Base-by-base conservation (phyloP, 169 alveolate genomes). In the Plasmodium billcollinsi region DNA sequence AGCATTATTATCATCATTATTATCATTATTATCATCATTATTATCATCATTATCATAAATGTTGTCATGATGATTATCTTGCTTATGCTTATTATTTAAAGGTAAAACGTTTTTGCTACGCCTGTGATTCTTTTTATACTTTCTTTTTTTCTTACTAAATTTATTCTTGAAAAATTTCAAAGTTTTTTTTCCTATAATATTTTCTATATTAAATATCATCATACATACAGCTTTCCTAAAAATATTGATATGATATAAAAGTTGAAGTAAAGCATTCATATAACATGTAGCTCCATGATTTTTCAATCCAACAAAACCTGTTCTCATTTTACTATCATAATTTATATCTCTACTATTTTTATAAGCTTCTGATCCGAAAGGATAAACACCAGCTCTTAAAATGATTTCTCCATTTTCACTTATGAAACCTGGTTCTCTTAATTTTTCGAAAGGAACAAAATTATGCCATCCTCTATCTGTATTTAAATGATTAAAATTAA, bases 251-350 rank as follows among this genome's bases (percentile, higher is more conserved):
- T 98, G 99, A 90, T 95, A 99, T 6, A 99, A 94, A 73, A 98
- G 97, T 93, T 99, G 99, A 62, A 99, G 94, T 45, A 98, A 94
- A 45, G 99, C 98, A 92, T 98, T 99, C 99, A 99, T 98, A 92
- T 99, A 99, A 95, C 99, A 99, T 11, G 99, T 98, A 67, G 99
- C 99, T 8, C 99, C 99, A 61, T 97, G 97, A 91, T 98, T 98
- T 73, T 97, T 96, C 56, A 98, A 73, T 2, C 99, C 99, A 18
- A 98, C 99, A 90, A 93, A 97, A 1, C 99, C 99, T 12, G 99
- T 96, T 12, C 95, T 91, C 3, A 95, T 80, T 74, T 97, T 95
- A 74, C 96, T 89, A 90, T 93, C 85, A 71, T 93, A 94, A 45
- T 85, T 58, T 18, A 71, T 63, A 29, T 94, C 96, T 43, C 94